These are phyloP conservation scores for Daldinia concentrica DNA, from an alignment of 495 filamentous ascomycete genomes.

Conservation along the genomic window DNA sequence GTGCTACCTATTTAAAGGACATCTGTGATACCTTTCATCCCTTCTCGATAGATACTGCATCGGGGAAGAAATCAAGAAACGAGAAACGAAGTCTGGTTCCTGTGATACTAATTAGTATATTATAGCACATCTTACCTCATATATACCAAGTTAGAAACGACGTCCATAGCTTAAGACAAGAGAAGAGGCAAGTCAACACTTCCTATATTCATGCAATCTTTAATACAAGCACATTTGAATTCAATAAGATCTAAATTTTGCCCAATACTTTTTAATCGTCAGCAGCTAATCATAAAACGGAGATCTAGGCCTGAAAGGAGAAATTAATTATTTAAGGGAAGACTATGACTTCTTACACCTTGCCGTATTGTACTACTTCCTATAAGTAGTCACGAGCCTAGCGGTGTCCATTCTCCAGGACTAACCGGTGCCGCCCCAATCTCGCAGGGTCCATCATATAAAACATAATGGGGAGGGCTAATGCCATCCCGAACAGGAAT, in stretches of 20 bases:
- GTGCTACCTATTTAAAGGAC: not conserved
- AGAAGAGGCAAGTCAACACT: not conserved
- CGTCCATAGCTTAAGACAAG: not conserved
- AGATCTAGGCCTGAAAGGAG: not conserved
- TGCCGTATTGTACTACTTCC: not conserved
- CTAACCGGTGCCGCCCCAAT: not conserved
- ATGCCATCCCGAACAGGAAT: conserved; percentile 51
- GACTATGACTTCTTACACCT: not conserved
- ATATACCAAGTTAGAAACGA: not conserved
- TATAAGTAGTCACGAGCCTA: not conserved
- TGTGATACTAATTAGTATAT: not conserved
- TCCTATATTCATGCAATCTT: not conserved
- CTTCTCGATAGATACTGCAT: not conserved
- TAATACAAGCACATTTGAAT: not conserved
- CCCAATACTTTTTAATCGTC: not conserved
- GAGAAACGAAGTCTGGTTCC: not conserved
- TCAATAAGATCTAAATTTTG: not conserved
- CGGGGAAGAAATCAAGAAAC: not conserved
- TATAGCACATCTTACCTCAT: not conserved
- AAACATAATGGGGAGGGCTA: conserved; percentile 55
- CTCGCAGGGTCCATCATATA: conserved; percentile 38
- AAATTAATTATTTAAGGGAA: not conserved
- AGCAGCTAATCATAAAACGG: not conserved
- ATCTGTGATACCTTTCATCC: not conserved
- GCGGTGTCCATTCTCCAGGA: not conserved